Conservation (phyloP, 164 flowering plant genomes). For the Annona cherimola region DNA sequence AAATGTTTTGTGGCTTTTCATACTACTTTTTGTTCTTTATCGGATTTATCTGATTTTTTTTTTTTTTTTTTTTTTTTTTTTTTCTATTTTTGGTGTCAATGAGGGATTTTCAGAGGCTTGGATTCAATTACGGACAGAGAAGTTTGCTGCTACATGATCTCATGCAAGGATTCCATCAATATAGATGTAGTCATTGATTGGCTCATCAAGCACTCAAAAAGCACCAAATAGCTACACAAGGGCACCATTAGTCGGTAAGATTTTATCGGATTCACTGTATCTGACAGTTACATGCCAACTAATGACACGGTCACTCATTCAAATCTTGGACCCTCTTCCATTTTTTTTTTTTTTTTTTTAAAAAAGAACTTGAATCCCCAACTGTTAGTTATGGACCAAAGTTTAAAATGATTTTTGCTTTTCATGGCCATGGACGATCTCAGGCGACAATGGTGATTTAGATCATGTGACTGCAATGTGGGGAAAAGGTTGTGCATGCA, state of each 20-base stretch:
- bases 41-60: background rate
- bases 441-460: too few relatives aligned
- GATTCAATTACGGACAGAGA: conserved; percentile 58
- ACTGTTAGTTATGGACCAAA: too few relatives aligned
- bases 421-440: too few relatives aligned
- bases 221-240: conserved; percentile 35
- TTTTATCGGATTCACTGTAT: background rate
- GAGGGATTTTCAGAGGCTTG: conserved; percentile 46
- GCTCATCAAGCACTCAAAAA: conserved; percentile 86
- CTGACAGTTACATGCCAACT: background rate
- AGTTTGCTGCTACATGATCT: conserved; percentile 89
- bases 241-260: background rate
- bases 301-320: background rate
- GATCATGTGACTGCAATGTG: too few relatives aligned
- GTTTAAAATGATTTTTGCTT: too few relatives aligned
- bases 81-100: background rate
- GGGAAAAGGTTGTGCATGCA: too few relatives aligned
- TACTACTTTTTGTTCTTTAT: background rate
- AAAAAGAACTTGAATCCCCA: too few relatives aligned
- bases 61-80: background rate
- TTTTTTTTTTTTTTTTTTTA: too few relatives aligned
- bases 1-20: background rate
- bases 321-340: too few relatives aligned
- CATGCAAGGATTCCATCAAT: conserved; percentile 80
- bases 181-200: conserved; percentile 74